Conservation (phyloP, 257 asterid genomes). For the Marsdenia floribunda region DNA sequence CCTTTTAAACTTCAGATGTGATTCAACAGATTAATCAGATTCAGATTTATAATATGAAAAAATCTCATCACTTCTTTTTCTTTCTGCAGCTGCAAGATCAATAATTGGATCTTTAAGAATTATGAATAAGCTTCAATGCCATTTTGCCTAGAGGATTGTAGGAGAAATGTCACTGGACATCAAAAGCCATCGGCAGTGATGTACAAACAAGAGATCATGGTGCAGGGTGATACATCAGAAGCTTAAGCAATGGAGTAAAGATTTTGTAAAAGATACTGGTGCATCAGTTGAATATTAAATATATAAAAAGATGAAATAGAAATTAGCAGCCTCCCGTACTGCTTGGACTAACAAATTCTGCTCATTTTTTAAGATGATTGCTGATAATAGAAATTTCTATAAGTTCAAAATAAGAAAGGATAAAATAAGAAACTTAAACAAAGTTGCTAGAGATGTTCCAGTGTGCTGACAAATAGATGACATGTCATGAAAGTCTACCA, state of each 20-base stretch:
- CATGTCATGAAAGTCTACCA: not conserved
- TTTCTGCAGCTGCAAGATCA: not conserved
- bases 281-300: not conserved
- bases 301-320: not conserved
- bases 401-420: not conserved
- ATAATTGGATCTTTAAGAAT: not conserved
- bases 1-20: not conserved
- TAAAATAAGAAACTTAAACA: not conserved
- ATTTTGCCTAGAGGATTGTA: not conserved
- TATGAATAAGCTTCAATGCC: not conserved
- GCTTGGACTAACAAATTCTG: not conserved
- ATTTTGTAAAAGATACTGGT: not conserved
- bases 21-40: not conserved
- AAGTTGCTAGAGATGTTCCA: not conserved
- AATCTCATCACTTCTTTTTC: not conserved
- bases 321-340: no score
- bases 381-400: no score
- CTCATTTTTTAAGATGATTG: not conserved
- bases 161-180: not conserved
- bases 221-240: no score
- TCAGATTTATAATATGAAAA: not conserved
- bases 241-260: not conserved
- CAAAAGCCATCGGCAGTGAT: not conserved
- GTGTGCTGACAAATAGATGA: not conserved
- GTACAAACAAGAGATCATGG: not conserved